A percentile compares a stretch with the other conserved stretches of the same genome.
These are phyloP conservation scores for Hordeum vulgare DNA, from an alignment of 176 grass and related monocot genomes.

Conservation along the genomic window DNA sequence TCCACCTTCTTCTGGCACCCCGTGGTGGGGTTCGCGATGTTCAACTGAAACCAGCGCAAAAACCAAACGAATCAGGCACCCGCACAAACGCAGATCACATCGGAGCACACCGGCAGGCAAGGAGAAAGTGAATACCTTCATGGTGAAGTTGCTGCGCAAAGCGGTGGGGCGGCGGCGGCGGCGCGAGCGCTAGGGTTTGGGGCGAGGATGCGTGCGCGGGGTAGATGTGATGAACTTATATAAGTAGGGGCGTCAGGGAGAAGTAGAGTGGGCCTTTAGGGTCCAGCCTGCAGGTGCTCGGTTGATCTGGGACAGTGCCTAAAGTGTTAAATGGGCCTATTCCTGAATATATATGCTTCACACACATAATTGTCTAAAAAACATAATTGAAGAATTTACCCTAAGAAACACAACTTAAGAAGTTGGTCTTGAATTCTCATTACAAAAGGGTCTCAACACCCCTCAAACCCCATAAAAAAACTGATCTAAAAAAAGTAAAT, in stretches of 20 bases:
- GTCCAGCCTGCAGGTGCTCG: background rate
- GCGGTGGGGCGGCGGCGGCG: constrained; percentile 22
- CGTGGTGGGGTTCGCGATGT: constrained; percentile 86
- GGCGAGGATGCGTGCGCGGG: background rate
- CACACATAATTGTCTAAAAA: background rate
- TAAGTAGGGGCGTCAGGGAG: background rate
- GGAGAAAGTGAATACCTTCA: constrained; percentile 37
- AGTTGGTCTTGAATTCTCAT: too few relatives aligned
- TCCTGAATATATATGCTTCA: background rate
- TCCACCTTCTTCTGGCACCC: constrained; percentile 97
- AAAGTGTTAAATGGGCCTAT: too few relatives aligned
- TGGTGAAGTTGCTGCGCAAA: constrained; percentile 8
- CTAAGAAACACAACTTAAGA: too few relatives aligned
- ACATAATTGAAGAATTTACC: too few relatives aligned
- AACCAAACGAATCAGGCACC: background rate
- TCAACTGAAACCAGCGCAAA: constrained; percentile 49
- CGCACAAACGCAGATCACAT: background rate
- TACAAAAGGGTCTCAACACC: too few relatives aligned
- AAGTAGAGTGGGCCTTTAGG: background rate
- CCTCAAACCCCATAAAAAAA: too few relatives aligned
- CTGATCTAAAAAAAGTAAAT: too few relatives aligned
- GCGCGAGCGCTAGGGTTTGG: constrained; percentile 46
- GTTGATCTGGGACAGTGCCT: constrained; percentile 8
- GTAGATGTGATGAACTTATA: constrained; percentile 8
- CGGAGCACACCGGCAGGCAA: background rate